These are phyloP conservation scores for Colletotrichum paranaense DNA, from an alignment of 2,329 filamentous ascomycete species.

Conservation along the genomic window DNA sequence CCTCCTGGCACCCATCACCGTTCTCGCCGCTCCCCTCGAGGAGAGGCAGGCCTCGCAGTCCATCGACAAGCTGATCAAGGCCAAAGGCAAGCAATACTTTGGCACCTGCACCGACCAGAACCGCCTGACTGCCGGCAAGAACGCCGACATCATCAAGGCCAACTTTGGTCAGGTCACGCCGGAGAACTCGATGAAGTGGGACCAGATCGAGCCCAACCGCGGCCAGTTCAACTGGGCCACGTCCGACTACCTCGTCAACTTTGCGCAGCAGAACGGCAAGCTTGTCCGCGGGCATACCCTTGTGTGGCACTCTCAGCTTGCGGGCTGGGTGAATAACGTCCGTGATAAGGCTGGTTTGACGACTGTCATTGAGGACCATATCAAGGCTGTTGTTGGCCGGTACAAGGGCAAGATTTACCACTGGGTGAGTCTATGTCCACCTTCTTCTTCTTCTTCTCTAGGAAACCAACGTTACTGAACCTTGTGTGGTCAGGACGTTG, in stretches of 20 bases:
- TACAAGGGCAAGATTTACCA: constrained; percentile 73
- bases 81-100: constrained; percentile 74
- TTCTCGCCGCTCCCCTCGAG: constrained; percentile 45
- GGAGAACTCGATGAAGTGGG: constrained; percentile 80
- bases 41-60: constrained; percentile 56
- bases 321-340: constrained; percentile 69
- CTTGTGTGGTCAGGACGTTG: constrained; percentile 60
- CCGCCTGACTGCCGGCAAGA: constrained; percentile 60
- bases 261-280: constrained; percentile 66
- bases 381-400: constrained; percentile 65
- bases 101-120: constrained; percentile 68
- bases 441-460: background rate
- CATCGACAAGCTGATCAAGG: constrained; percentile 67
- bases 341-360: constrained; percentile 63
- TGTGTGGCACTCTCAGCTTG: constrained; percentile 72
- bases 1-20: constrained; percentile 51
- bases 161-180: constrained; percentile 74
- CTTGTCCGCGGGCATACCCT: constrained; percentile 74
- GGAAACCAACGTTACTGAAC: background rate
- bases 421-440: constrained; percentile 51
- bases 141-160: constrained; percentile 66
- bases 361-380: constrained; percentile 68
- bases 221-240: constrained; percentile 65
- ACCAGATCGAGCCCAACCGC: constrained; percentile 60
- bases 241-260: constrained; percentile 71